Percentiles rank a stretch among this genome's conserved stretches.
These are phyloP conservation scores for Ophiosphaerella korrae DNA, from an alignment of 2,329 filamentous ascomycete genomes.

Conservation along the genomic window DNA sequence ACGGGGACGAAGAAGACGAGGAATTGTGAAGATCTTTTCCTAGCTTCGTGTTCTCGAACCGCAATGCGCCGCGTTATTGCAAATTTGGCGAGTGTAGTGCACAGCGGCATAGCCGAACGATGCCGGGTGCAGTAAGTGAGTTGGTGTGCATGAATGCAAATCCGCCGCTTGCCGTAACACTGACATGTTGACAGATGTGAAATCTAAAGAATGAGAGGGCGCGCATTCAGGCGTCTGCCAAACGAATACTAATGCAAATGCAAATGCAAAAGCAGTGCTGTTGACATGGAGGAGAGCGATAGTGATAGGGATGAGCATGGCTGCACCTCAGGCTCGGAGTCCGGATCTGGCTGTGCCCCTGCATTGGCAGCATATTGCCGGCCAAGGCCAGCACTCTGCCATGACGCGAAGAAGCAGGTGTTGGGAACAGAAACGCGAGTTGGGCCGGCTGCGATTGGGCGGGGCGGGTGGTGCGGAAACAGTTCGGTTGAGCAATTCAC, in stretches of 20 bases:
- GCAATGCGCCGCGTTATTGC: not conserved
- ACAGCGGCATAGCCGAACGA: not conserved
- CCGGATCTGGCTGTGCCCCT: not conserved
- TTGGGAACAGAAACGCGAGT: not conserved
- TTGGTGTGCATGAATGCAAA: not conserved
- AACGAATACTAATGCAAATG: no score
- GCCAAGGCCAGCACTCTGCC: not conserved
- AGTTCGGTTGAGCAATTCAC: slow-evolving; percentile 13
- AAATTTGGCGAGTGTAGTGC: not conserved
- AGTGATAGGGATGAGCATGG: not conserved
- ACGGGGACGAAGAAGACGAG: slow-evolving; percentile 11
- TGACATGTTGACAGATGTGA: no score
- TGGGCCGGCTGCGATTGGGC: slow-evolving; percentile 5
- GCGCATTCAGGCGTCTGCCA: no score
- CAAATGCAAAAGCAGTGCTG: no score
- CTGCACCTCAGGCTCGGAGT: not conserved
- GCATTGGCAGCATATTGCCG: slow-evolving; percentile 5
- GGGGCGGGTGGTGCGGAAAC: slow-evolving; percentile 8
- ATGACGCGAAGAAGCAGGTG: slow-evolving; percentile 8
- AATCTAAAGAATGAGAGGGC: no score
- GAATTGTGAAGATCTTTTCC: slow-evolving; percentile 12
- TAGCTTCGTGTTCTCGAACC: no score
- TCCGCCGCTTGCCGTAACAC: not conserved
- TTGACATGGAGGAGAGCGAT: not conserved
- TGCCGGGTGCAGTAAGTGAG: not conserved